Conservation (phyloP, 108 stramenopile species). For the Fragilaria crotonensis region DNA sequence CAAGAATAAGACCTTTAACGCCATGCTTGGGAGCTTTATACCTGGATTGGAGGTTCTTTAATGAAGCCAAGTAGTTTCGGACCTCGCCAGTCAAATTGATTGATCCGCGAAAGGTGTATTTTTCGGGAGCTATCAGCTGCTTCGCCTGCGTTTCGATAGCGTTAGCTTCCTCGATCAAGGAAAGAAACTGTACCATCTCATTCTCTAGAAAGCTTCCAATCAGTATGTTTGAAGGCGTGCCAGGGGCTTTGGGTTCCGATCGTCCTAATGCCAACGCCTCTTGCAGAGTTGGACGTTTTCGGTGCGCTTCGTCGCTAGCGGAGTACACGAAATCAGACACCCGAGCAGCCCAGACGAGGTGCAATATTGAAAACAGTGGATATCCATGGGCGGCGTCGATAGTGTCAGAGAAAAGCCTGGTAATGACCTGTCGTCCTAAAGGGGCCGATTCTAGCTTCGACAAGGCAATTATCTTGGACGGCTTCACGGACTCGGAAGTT, state of each 20-base stretch:
- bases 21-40: constrained; percentile 20
- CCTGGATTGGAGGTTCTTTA: constrained; percentile 30
- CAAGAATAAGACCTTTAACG: constrained; percentile 20
- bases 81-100: constrained; percentile 28
- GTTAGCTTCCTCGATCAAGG: constrained; percentile 39
- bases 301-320: neutral
- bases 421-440: neutral
- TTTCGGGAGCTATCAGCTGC: constrained; percentile 18
- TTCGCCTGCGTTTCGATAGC: constrained; percentile 19
- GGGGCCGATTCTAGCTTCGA: neutral
- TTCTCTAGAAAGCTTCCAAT: constrained; percentile 8
- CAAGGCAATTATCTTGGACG: neutral
- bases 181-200: constrained; percentile 10
- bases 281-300: neutral
- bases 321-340: constrained; percentile 16
- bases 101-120: constrained; percentile 31
- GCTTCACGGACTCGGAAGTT: neutral
- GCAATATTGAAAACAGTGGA: constrained; percentile 19
- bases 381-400: constrained; percentile 13
- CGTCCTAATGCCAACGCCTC: neutral
- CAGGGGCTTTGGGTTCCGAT: neutral
- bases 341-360: constrained; percentile 21
- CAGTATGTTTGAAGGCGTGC: neutral
- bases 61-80: constrained; percentile 21
- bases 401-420: neutral